Evolutionary conservation across 1,139 yeast genomes (phyloP), one percentile per base, ranked within the genome.

Genomic region (Geotrichum histeridarum): DNA sequence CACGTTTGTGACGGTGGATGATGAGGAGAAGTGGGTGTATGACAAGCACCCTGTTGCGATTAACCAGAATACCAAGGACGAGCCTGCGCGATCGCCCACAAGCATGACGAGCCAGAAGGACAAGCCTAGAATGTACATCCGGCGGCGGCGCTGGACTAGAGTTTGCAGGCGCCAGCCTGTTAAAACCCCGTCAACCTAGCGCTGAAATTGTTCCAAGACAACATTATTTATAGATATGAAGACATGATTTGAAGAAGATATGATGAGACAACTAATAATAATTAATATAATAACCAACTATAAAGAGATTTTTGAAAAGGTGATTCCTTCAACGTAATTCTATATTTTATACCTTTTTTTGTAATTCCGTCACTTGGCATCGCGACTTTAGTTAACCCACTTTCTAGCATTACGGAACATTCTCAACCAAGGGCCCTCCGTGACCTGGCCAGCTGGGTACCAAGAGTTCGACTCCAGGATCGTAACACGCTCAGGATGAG

Each of bases 401-500:
- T 79, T 82, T 77, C 99, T 83, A 51, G 97, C 98, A 61, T 89
- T 86, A 74, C 88, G 82, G 77, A 94, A 94, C 70, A 94, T 75
- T 71, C 90, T 83, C 63, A 93, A 81, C 99, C 99, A 94, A 53
- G 99, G 99, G 49, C 82, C 82, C 66, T 85, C 84, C 8, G 60
- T 61, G 48, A 63, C 59, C 32, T 59, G 61, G 33, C 61, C 53
- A 41, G 72, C 70, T 50, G 98, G 97, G 68, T 88, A 88, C 83
- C 90, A 93, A 8, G 97, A 89, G 74, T 91, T 91, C 58, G 95
- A 77, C 71, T 88, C 96, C 67, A 83, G 76, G 73, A 96, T 81
- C 57, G 85, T 79, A 49, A 89, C 94, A 75, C 99, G 88, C 73
- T 94, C 99, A 30, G 99, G 99, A 70, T 94, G 99, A 48, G 99